Conservation (phyloP, 306 rosid species). For the Crataegus laevigata region DNA sequence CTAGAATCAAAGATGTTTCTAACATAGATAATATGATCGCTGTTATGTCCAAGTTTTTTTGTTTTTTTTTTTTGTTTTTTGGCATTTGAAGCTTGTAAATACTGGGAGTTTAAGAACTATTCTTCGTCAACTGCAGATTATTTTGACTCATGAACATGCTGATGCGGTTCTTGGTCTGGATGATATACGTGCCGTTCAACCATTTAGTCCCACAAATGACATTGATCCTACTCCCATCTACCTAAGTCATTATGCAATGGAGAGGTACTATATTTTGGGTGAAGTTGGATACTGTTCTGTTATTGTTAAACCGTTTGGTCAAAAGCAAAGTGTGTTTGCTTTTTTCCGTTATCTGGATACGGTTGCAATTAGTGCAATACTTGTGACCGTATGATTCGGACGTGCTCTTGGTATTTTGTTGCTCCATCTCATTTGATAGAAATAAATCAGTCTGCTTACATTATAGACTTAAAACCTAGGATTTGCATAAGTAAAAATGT, state of each 20-base stretch:
- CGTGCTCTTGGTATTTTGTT: neutral
- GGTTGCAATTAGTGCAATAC: neutral
- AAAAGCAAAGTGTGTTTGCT: neutral
- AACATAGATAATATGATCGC: neutral
- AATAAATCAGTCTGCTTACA: neutral
- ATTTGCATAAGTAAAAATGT: neutral
- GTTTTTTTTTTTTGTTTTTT: neutral
- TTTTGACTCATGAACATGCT: constrained; percentile 98
- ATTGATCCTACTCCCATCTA: constrained; percentile 82
- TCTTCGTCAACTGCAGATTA: constrained; percentile 53
- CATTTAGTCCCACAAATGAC: constrained; percentile 71
- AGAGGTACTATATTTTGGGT: constrained; percentile 51
- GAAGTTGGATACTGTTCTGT: neutral
- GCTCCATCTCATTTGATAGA: neutral
- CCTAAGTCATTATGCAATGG: constrained; percentile 73
- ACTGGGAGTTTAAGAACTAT: neutral
- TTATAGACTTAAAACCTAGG: neutral
- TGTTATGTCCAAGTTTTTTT: neutral
- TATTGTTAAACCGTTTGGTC: neutral
- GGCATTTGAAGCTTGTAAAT: constrained; percentile 2
- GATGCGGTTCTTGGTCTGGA: constrained; percentile 99
- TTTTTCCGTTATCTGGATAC: neutral
- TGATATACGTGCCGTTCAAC: constrained; percentile 89
- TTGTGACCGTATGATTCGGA: neutral
- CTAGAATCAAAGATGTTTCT: neutral